phyloP scores from a whole-genome alignment of 2,329 filamentous ascomycete genomes.

The Colletotrichum acutatum region DNA sequence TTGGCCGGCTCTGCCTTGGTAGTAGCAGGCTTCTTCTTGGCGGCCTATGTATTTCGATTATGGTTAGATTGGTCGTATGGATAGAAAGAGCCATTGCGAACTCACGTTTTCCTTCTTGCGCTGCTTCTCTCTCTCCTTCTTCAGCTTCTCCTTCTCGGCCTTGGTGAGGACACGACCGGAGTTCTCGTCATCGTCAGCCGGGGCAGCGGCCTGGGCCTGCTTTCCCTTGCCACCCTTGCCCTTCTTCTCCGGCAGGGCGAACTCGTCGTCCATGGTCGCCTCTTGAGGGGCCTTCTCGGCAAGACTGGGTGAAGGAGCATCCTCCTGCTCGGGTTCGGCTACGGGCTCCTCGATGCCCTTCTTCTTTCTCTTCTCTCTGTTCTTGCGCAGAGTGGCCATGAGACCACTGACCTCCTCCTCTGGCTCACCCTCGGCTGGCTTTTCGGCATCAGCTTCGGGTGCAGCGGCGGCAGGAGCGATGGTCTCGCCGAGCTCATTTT shows the following conservation, averaged over 20 bases:
- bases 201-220: constrained; percentile 54
- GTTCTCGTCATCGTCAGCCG: constrained; percentile 61
- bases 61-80: neutral
- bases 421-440: constrained; percentile 64
- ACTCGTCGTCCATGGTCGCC: constrained; percentile 86
- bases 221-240: constrained; percentile 68
- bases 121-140: constrained; percentile 98
- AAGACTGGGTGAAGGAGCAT: constrained; percentile 59
- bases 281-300: constrained; percentile 81
- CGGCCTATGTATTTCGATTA: constrained; percentile 64
- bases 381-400: constrained; percentile 84
- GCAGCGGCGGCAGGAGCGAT: constrained; percentile 70
- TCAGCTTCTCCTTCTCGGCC: constrained; percentile 97
- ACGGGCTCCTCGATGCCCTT: constrained; percentile 80
- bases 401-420: constrained; percentile 72
- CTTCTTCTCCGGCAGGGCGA: constrained; percentile 82
- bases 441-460: constrained; percentile 60
- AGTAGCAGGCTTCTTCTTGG: constrained; percentile 77
- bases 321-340: constrained; percentile 63
- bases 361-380: constrained; percentile 89
- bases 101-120: constrained; percentile 95
- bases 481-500: constrained; percentile 87
- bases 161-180: constrained; percentile 85
- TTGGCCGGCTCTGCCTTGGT: constrained; percentile 64
- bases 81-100: neutral